Percentiles rank a stretch among this genome's conserved stretches.
Evolutionary conservation across 2,329 filamentous ascomycete genomes (phyloP).

Genomic region (Fusarium chlamydosporum): DNA sequence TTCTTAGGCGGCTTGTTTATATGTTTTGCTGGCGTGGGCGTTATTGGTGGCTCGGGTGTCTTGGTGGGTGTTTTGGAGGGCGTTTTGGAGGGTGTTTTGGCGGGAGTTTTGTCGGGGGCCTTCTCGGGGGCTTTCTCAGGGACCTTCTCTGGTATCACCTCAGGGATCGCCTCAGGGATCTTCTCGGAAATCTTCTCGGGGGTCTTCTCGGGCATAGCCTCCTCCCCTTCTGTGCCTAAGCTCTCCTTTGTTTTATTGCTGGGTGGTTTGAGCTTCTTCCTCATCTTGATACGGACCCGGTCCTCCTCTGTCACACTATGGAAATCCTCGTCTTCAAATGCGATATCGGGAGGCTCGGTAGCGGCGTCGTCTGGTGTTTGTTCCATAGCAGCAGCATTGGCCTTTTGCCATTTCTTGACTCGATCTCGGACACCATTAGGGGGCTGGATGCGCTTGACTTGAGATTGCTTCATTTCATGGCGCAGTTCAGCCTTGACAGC

Average conservation of each 20-base stretch:
- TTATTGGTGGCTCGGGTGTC: constrained; percentile 53
- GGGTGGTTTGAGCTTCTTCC: constrained; percentile 60
- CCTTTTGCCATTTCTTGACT: constrained; percentile 87
- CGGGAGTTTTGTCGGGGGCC: constrained; percentile 10
- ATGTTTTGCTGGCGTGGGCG: constrained; percentile 20
- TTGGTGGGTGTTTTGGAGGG: neutral
- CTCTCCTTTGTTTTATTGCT: constrained; percentile 52
- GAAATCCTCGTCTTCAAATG: constrained; percentile 69
- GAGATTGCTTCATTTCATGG: constrained; percentile 70
- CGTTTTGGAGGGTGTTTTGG: too few species aligned
- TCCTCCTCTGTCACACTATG: constrained; percentile 74
- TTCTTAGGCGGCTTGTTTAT: constrained; percentile 80
- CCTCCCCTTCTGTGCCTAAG: constrained; percentile 41
- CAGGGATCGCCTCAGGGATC: too few species aligned
- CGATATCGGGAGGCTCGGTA: constrained; percentile 73
- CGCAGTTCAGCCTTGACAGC: constrained; percentile 67
- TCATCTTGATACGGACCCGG: constrained; percentile 69
- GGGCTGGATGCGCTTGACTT: constrained; percentile 71
- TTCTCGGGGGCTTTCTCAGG: constrained; percentile 15
- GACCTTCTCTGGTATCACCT: too few species aligned
- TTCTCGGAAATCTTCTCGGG: constrained; percentile 1
- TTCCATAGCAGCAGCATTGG: constrained; percentile 76
- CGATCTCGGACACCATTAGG: constrained; percentile 81
- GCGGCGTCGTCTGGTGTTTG: constrained; percentile 65
- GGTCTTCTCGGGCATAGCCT: constrained; percentile 40